Evolutionary conservation across 1,284 basidiomycete species (phyloP).

Genomic region (Ustilago loliicola): DNA sequence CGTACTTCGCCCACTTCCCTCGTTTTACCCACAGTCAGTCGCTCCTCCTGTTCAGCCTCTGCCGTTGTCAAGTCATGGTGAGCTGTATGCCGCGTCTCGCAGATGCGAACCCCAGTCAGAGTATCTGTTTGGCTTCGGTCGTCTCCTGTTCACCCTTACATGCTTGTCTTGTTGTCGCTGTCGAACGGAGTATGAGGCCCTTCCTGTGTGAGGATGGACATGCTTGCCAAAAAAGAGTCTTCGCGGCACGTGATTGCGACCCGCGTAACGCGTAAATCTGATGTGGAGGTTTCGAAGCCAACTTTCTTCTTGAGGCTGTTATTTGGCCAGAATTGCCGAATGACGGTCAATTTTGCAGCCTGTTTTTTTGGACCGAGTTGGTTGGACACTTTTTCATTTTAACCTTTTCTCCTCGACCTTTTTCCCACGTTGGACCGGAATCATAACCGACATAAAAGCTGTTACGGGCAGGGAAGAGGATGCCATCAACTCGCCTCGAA

Average conservation of each 20-base stretch:
- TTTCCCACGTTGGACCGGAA: slow-evolving; percentile 1
- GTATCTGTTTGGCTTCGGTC: no score
- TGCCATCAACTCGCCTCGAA: no score
- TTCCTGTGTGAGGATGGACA: background rate
- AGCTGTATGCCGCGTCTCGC: no score
- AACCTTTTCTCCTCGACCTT: slow-evolving; percentile 5
- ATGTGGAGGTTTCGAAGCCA: slow-evolving; percentile 37
- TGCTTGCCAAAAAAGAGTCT: background rate
- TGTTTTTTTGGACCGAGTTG: slow-evolving; percentile 27
- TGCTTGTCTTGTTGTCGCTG: no score
- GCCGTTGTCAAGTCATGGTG: no score
- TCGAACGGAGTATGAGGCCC: background rate
- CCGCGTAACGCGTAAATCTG: slow-evolving; percentile 38
- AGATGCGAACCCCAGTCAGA: no score
- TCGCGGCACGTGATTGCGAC: slow-evolving; percentile 33
- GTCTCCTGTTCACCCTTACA: no score
- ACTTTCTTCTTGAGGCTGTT: slow-evolving; percentile 28
- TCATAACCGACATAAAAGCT: background rate
- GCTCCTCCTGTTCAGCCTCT: background rate
- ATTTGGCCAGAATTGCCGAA: slow-evolving; percentile 13
- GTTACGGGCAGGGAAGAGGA: background rate
- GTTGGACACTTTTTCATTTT: slow-evolving; percentile 5
- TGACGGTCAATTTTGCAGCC: slow-evolving; percentile 20
- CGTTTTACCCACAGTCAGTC: background rate
- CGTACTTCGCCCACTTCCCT: background rate